Conservation (phyloP, 805 yeast genomes). For the Priceomyces haplophilus region DNA sequence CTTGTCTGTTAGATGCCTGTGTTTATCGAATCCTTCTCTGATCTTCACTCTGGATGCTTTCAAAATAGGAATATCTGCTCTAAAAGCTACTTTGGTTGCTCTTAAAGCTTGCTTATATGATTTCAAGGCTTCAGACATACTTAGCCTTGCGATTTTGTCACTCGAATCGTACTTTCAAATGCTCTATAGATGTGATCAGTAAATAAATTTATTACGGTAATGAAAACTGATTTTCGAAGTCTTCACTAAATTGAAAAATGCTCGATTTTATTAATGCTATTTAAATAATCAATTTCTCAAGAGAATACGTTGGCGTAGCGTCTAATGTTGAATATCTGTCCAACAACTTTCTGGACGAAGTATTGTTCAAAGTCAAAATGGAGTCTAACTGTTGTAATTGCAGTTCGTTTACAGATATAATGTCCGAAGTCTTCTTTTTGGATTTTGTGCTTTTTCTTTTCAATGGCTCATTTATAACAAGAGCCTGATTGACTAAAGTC, state of each 20-base stretch:
- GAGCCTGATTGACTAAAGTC: constrained; percentile 46
- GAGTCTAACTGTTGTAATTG: constrained; percentile 32
- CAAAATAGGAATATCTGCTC: constrained; percentile 47
- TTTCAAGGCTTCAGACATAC: constrained; percentile 28
- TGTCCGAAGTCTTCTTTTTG: constrained; percentile 23
- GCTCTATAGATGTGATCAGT: no score
- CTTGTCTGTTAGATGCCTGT: constrained; percentile 18
- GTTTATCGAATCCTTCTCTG: constrained; percentile 48
- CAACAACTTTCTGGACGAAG: constrained; percentile 23
- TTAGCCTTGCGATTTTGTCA: no score
- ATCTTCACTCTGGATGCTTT: constrained; percentile 60
- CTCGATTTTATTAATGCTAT: constrained; percentile 5
- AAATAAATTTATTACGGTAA: background rate
- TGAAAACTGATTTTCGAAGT: background rate
- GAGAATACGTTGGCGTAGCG: constrained; percentile 50
- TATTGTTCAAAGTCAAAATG: constrained; percentile 30
- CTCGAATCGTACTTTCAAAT: no score
- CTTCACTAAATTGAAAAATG: background rate
- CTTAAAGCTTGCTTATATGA: constrained; percentile 68
- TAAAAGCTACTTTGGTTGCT: constrained; percentile 62
- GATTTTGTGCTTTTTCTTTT: constrained; percentile 17
- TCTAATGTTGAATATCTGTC: constrained; percentile 23
- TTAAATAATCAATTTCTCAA: constrained; percentile 40
- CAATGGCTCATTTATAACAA: constrained; percentile 25
- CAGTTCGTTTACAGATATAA: constrained; percentile 19